Evolutionary conservation across 2,329 filamentous ascomycete genomes (phyloP), one percentile per base, ranked within the genome.

Genomic region (Xylariaceae sp.): DNA sequence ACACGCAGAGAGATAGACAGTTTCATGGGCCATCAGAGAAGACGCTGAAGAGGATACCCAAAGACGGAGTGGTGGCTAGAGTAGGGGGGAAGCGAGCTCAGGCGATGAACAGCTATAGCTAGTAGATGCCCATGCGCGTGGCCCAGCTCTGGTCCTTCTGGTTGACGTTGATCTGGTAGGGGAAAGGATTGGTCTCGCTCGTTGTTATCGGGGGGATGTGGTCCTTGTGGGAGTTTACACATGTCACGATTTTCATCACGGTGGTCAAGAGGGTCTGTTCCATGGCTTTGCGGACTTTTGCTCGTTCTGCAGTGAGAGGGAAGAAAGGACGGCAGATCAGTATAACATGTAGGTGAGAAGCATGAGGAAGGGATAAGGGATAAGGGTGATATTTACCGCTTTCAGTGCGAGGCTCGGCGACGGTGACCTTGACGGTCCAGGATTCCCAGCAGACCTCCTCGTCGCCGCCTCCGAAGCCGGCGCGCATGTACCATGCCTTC

Each of bases 151-250:
- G 83, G 48, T 83, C 77, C 60, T 88, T 88, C 46, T 88, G 88
- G 62, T 95, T 93, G 48, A 97, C 82, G 50, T 85, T 79, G 62
- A 97, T 95, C 66, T 91, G 86, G 68, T 95, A 97, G 1, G 92
- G 92, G 62, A 97, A 98, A 0, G 93, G 92, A 65, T 97, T 97
- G 38, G 86, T 75, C 52, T 92, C 88, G 62, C 84, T 90, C 19
- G 90, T 93, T 7, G 90, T 96, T 59, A 97, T 97, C 40, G 92
- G 93, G 1, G 93, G 93, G 55, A 98, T 97, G 67, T 97, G 93
- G 61, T 94, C 88, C 65, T 94, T 95, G 67, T 96, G 86, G 41
- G 80, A 74, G 68, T 95, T 95, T 59, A 88, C 90, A 43, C 88
- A 86, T 51, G 83, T 85, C 56, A 96, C 81, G 58, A 96, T 92